Base-by-base conservation (phyloP, 441 rosid genomes). In the Breynia disticha region DNA sequence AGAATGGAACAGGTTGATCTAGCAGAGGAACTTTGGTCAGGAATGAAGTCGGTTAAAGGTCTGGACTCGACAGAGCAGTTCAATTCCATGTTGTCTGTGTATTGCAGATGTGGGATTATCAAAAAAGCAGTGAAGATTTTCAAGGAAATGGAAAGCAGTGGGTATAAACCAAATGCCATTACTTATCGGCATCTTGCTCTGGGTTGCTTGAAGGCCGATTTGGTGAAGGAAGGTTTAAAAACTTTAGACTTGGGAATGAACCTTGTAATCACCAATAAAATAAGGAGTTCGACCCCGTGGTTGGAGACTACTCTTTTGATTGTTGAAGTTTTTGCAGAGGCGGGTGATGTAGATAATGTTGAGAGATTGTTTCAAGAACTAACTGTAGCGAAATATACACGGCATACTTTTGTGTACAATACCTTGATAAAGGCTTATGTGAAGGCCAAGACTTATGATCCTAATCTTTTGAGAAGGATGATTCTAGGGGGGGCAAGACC, bases 401-500 rank as follows among this genome's bases (percentile, higher is more conserved):
- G 85, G 58, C 70, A 85, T 63, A 77, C 88, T 3, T 90, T 90
- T 56, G 96, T 80, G 63, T 81, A 73, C 67, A 90, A 90, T 54
- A 65, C 84, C 17, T 60, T 90, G 74, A 76, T 87, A 42, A 83
- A 77, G 76, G 93, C 79, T 54, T 90, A 90, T 57, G 83, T 79
- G 65, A 90, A 79, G 67, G 95, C 76, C 18, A 83, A 74, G 68
- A 66, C 61, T 43, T 75, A 76, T 70, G 77, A 80, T 60, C 81
- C 93, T 24, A 69, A 79, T 66, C 76, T 90, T 19, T 72, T 90
- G 71, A 80, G 76, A 61, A 87, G 95, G 75, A 87, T 87, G 95
- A 82, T 90, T 61, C 65, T 90, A 6, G 96, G 83, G 62, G 93
- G 97, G 16, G 76, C 93, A 6, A 78, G 83, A 68, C 97, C 97